Conservation (phyloP, 129 eudicot species). For the Escallonia herrerae region DNA sequence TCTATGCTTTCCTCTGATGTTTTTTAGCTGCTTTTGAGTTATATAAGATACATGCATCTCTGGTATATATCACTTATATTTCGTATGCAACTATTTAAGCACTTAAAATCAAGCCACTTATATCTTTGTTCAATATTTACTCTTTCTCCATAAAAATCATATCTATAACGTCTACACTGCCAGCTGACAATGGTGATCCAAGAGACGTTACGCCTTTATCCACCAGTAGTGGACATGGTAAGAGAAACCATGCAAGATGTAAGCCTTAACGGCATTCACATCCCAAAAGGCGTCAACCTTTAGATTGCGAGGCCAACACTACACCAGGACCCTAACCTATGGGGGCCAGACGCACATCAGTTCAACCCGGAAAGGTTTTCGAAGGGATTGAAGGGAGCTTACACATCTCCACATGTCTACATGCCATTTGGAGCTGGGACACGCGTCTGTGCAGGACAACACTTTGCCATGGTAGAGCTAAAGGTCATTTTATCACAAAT, state of each 20-base stretch:
- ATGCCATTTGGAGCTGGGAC: conserved; percentile 51
- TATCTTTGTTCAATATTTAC: no score
- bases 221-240: conserved; percentile 30
- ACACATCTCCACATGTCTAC: conserved; percentile 43
- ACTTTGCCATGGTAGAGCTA: conserved; percentile 50
- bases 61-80: no score
- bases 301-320: conserved; percentile 23
- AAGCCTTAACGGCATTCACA: conserved; percentile 20
- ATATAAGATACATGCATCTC: no score
- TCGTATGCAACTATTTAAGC: no score
- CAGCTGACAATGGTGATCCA: conserved; percentile 57
- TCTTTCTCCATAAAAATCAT: no score
- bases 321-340: conserved; percentile 38
- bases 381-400: conserved; percentile 36
- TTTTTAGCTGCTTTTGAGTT: no score
- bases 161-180: neutral
- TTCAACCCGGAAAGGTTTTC: conserved; percentile 61
- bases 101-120: no score
- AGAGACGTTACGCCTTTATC: conserved; percentile 49
- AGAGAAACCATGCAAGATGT: conserved; percentile 43
- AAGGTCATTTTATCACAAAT: conserved; percentile 38
- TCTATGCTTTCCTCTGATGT: no score
- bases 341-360: conserved; percentile 35
- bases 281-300: conserved; percentile 44
- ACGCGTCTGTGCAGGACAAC: conserved; percentile 46